Evolutionary conservation across 768 basidiomycete genomes (phyloP).

Genomic region (Sarcomyxa edulis): DNA sequence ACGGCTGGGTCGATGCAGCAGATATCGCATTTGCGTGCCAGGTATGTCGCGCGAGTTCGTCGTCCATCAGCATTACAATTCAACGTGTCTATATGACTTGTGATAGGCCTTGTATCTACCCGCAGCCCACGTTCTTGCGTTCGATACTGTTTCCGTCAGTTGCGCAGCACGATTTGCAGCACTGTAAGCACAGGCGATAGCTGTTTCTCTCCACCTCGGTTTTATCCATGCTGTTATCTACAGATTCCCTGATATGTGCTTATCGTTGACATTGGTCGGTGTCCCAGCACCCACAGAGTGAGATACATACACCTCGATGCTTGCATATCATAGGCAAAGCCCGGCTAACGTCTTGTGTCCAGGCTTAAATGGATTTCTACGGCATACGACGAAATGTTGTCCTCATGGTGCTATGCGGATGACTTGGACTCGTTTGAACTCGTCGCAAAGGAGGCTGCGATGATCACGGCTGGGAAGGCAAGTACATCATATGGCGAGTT

Average conservation of each 20-base stretch:
- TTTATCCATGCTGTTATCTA: not conserved
- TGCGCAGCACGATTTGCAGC: slow-evolving; percentile 59
- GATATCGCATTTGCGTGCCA: slow-evolving; percentile 65
- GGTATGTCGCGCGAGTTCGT: slow-evolving; percentile 30
- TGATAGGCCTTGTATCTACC: slow-evolving; percentile 57
- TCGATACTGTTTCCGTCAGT: slow-evolving; percentile 54
- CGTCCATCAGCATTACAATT: not conserved
- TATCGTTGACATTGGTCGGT: slow-evolving; percentile 65
- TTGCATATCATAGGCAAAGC: slow-evolving; percentile 6
- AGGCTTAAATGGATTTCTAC: slow-evolving; percentile 58
- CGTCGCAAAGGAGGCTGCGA: slow-evolving; percentile 52
- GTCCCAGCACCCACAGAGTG: slow-evolving; percentile 66
- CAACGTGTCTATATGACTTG: not conserved
- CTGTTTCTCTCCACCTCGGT: no score
- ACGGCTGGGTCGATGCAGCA: slow-evolving; percentile 76
- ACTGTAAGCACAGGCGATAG: slow-evolving; percentile 52
- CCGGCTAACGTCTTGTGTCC: slow-evolving; percentile 2
- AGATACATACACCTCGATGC: slow-evolving; percentile 16
- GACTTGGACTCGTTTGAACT: slow-evolving; percentile 68
- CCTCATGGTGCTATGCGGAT: slow-evolving; percentile 58
- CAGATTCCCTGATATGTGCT: slow-evolving; percentile 69
- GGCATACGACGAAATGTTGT: slow-evolving; percentile 58
- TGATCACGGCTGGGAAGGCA: slow-evolving; percentile 53
- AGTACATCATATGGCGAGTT: slow-evolving; percentile 15
- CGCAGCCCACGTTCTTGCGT: slow-evolving; percentile 64